Base-by-base conservation (phyloP, 2,329 filamentous ascomycete species). In the Clarireedia sp. region DNA sequence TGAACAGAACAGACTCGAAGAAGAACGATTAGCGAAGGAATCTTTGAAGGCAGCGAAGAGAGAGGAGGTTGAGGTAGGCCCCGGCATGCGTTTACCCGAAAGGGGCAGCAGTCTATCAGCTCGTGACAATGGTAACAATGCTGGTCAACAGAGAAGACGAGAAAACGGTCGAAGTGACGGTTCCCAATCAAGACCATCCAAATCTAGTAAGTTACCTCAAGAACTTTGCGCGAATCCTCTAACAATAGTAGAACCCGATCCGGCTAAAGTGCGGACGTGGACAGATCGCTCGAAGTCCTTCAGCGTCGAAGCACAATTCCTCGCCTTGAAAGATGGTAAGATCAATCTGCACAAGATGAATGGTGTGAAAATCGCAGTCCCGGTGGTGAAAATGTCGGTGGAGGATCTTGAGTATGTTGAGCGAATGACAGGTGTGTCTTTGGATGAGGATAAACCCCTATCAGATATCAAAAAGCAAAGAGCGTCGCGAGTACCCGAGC, bases 321-420 rank as follows among this genome's bases (percentile, higher is more conserved):
- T 99, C 51, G 92, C 90, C 26, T 79, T 97, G 51, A 90, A 90
- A 69, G 94, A 97, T 68, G 90, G 91, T 60, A 97, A 97, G 72
- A 95, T 99, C 62, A 95, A 99, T 71, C 77, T 99, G 21, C 94
- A 99, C 76, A 99, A 99, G 75, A 80, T 90, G 73, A 99, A 99
- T 68, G 94, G 94, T 38, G 90, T 99, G 65, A 97, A 97, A 72
- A 99, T 99, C 71, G 94, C 94, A 8, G 94, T 99, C 3, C 94
- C 94, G 2, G 83, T 97, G 26, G 78, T 83, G 40, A 99, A 99
- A 70, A 99, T 99, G 94, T 95, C 92, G 0, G 79, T 90, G 43
- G 88, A 92, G 67, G 94, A 99, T 72, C 78, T 99, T 40, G 92
- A 96, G 72, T 97, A 95, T 66, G 92, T 99, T 55, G 94, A 99